Evolutionary conservation across 345 rosid genomes (phyloP).

Genomic region (Gossypioides kirkii): DNA sequence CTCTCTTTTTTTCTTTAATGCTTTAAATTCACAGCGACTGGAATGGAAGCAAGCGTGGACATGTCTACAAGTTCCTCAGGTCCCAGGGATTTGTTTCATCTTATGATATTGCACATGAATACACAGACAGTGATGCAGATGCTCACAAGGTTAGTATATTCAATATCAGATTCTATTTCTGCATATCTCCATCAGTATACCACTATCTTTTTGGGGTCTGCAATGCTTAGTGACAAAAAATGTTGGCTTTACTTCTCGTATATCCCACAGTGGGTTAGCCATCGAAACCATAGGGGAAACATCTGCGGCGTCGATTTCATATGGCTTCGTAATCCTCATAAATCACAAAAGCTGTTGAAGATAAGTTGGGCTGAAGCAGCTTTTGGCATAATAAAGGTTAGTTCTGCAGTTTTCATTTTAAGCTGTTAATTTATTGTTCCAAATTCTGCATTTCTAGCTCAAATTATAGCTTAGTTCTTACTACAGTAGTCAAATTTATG

Average conservation of each 20-base stretch:
- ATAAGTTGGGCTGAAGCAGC: slow-evolving; percentile 71
- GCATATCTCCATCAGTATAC: neutral
- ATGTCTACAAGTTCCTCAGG: slow-evolving; percentile 87
- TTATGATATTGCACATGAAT: slow-evolving; percentile 84
- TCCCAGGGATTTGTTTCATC: slow-evolving; percentile 97
- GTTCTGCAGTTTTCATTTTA: slow-evolving; percentile 11
- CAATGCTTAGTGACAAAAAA: slow-evolving; percentile 7
- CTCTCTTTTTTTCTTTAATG: neutral
- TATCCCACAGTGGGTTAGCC: slow-evolving; percentile 82
- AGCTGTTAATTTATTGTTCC: neutral
- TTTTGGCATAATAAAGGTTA: slow-evolving; percentile 65
- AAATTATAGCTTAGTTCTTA: neutral
- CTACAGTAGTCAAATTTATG: neutral
- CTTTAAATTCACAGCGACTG: slow-evolving; percentile 55
- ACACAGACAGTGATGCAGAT: slow-evolving; percentile 74
- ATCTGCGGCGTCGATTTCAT: slow-evolving; percentile 98
- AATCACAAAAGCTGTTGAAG: slow-evolving; percentile 46
- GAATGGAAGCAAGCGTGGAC: slow-evolving; percentile 99
- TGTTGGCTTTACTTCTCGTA: neutral
- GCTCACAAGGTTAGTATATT: slow-evolving; percentile 72
- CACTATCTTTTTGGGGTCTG: neutral
- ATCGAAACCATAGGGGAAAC: slow-evolving; percentile 91
- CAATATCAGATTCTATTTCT: neutral
- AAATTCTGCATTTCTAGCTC: neutral
- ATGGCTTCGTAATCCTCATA: slow-evolving; percentile 79